Conservation (phyloP, 441 rosid genomes). For the Adansonia gregorii region DNA sequence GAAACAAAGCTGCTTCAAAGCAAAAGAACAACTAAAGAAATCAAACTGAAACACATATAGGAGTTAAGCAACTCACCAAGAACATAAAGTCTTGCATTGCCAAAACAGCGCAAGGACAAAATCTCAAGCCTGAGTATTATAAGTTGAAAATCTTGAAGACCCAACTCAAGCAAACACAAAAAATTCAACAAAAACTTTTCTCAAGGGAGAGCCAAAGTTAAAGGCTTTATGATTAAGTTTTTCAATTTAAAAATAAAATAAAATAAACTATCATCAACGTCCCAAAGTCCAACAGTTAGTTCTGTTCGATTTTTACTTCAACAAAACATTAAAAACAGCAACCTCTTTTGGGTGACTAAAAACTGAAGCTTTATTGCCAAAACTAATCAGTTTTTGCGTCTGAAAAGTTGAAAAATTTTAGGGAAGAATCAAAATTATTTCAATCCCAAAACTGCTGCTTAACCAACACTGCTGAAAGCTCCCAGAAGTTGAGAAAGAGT, state of each 20-base stretch:
- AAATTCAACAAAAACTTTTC: constrained; percentile 34
- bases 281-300: constrained; percentile 33
- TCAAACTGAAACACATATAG: neutral
- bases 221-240: constrained; percentile 36
- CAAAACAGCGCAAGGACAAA: constrained; percentile 35
- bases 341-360: neutral
- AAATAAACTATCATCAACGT: constrained; percentile 26
- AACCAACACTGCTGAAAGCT: constrained; percentile 26
- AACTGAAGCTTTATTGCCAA: constrained; percentile 29
- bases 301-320: constrained; percentile 27
- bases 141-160: constrained; percentile 29
- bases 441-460: constrained; percentile 12
- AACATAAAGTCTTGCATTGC: constrained; percentile 49
- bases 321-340: neutral
- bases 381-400: constrained; percentile 37
- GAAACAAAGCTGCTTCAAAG: neutral
- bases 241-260: neutral
- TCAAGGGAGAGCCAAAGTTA: constrained; percentile 36
- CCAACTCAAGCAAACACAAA: constrained; percentile 41
- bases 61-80: constrained; percentile 46
- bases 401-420: constrained; percentile 30
- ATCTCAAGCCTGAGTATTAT: constrained; percentile 22
- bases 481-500: constrained; percentile 23
- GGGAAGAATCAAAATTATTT: constrained; percentile 14
- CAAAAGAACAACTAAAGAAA: neutral